Evolutionary conservation across 768 basidiomycete genomes (phyloP), one percentile per base, ranked within the genome.

Genomic region (Tulasnella sp.): DNA sequence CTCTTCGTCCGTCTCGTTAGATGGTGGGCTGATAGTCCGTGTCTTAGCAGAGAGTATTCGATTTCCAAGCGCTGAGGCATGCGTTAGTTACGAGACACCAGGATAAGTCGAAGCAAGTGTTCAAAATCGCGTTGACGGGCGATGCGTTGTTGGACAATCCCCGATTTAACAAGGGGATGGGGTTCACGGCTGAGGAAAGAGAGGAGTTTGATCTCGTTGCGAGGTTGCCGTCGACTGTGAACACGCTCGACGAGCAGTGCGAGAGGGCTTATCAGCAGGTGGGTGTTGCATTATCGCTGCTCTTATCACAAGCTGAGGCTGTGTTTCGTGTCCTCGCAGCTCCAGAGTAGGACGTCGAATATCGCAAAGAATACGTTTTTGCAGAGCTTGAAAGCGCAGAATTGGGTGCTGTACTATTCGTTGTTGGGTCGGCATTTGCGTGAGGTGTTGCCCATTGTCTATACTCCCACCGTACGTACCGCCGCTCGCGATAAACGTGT

Each of bases 351-450:
- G 32, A 68, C 72, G 2, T 65, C 66, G 3, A 71, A 74, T 52
- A 65, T 81, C 32, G 68, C 73, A 50, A 84, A 86, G 73, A 89
- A 89, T 66, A 77, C 80, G 0, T 91, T 91, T 66, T 63, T 85
- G 60, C 82, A 83, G 69, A 82, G 80, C 56, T 51, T 61, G 64
- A 84, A 83, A 68, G 81, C 79, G 29, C 86, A 89, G 74, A 88
- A 87, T 62, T 80, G 81, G 80, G 82, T 84, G 1, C 71, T 92
- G 19, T 92, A 86, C 70, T 91, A 84, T 67, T 73, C 77, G 2
- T 70, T 94, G 14, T 64, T 85, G 15, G 64, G 71, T 17, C 70
- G 73, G 40, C 74, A 86, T 64, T 69, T 86, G 50, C 72, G 73
- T 52, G 83, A 85, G 65, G 70, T 84, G 45, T 73, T 83, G 23